A percentile compares a stretch with the other conserved stretches of the same genome.
phyloP scores from a whole-genome alignment of 768 basidiomycete genomes.

The Suillus spraguei region DNA sequence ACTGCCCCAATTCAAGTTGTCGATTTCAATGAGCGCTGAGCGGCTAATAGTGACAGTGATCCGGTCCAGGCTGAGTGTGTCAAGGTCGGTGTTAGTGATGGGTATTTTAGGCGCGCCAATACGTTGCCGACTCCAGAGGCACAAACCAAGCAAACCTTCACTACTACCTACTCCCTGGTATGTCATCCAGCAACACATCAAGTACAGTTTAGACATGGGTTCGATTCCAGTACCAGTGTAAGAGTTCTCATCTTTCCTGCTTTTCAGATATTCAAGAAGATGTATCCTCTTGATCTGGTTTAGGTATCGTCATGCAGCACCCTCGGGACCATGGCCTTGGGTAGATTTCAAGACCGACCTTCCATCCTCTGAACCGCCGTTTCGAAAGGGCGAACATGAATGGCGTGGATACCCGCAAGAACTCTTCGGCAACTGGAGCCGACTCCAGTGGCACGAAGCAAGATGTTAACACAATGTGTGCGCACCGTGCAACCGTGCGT shows the following conservation, averaged over 20 bases:
- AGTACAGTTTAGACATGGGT: neutral
- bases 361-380: slow-evolving; percentile 12
- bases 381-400: neutral
- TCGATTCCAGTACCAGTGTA: slow-evolving; percentile 1
- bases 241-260: neutral
- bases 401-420: slow-evolving; percentile 52
- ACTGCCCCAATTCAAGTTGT: neutral
- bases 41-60: neutral
- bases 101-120: neutral
- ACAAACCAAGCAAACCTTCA: neutral
- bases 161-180: too few relatives aligned
- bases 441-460: slow-evolving; percentile 39
- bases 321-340: slow-evolving; percentile 46
- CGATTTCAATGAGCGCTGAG: neutral
- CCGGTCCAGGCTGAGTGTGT: neutral
- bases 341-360: slow-evolving; percentile 36
- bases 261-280: neutral
- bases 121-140: neutral
- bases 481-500: neutral
- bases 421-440: slow-evolving; percentile 59
- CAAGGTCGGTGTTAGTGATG: too few relatives aligned
- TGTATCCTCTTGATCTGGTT: neutral
- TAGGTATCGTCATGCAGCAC: slow-evolving; percentile 40
- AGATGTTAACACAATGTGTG: slow-evolving; percentile 24
- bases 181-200: too few relatives aligned